Evolutionary conservation across 441 rosid genomes (phyloP).

Genomic region (Erodium trifolium): DNA sequence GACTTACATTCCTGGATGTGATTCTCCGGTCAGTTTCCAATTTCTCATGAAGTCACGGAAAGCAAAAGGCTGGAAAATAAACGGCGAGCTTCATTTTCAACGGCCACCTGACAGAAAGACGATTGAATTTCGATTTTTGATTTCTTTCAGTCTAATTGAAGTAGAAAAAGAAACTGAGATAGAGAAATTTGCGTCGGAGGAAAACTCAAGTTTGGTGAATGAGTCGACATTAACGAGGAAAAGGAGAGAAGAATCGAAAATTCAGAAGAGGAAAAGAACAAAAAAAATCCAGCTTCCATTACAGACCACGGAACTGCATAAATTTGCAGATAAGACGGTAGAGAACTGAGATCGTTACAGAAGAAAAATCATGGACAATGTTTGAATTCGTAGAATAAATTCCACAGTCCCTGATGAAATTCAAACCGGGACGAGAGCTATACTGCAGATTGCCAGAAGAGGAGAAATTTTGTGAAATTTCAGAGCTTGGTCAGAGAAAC

Average conservation of each 20-base stretch:
- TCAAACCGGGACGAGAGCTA: neutral
- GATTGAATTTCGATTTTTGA: neutral
- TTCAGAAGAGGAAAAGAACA: neutral
- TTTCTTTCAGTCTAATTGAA: neutral
- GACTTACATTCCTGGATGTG: neutral
- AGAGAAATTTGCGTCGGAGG: neutral
- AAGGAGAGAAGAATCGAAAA: neutral
- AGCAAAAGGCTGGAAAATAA: neutral
- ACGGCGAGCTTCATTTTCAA: neutral
- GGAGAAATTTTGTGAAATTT: neutral
- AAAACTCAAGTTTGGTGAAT: neutral
- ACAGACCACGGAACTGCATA: neutral
- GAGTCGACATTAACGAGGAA: neutral
- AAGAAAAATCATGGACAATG: neutral
- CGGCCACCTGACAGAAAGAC: neutral
- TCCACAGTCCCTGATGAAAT: neutral
- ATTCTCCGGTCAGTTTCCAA: neutral
- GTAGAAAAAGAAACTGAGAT: neutral
- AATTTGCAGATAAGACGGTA: too few species aligned
- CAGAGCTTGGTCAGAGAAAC: neutral
- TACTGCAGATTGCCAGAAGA: conserved; percentile 2
- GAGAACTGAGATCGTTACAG: conserved; percentile 1
- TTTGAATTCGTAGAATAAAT: neutral
- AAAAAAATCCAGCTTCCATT: neutral
- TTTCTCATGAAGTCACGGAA: neutral